Percentiles rank a stretch among this genome's conserved stretches.
phyloP scores from a whole-genome alignment of 2,329 filamentous ascomycete species.

The Cadophora sp. region DNA sequence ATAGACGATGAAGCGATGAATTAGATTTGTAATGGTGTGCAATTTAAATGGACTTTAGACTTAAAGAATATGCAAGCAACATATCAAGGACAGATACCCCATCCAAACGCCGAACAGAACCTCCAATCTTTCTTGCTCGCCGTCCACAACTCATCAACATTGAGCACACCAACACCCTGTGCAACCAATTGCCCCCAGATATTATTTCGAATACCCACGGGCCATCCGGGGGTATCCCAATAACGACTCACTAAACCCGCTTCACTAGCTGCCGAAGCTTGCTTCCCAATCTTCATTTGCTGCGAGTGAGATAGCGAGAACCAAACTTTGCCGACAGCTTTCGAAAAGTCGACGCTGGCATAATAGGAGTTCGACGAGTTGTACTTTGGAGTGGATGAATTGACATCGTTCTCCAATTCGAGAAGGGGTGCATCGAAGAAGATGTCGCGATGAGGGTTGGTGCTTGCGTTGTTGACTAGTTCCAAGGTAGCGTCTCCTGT shows the following conservation, averaged over 20 bases:
- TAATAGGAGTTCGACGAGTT: constrained; percentile 66
- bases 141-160: constrained; percentile 60
- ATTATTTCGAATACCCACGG: constrained; percentile 52
- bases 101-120: background rate
- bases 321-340: constrained; percentile 55
- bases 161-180: constrained; percentile 63
- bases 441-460: constrained; percentile 57
- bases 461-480: constrained; percentile 53
- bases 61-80: no score
- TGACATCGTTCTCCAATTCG: constrained; percentile 30
- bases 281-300: constrained; percentile 48
- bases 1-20: no score
- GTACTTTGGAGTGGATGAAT: constrained; percentile 44
- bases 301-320: constrained; percentile 54
- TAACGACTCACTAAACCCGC: constrained; percentile 61
- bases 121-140: constrained; percentile 33
- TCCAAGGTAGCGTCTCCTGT: constrained; percentile 68
- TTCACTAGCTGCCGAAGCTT: constrained; percentile 52
- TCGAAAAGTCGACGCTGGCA: constrained; percentile 62
- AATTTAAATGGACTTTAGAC: no score
- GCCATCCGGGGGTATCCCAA: constrained; percentile 64
- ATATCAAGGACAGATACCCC: constrained; percentile 9
- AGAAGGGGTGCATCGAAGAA: constrained; percentile 70
- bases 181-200: constrained; percentile 59
- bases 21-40: no score